Percentiles rank a stretch among this genome's conserved stretches.
Evolutionary conservation across 352 stramenopile genomes (phyloP).

Genomic region (Pythium aristosporum): DNA sequence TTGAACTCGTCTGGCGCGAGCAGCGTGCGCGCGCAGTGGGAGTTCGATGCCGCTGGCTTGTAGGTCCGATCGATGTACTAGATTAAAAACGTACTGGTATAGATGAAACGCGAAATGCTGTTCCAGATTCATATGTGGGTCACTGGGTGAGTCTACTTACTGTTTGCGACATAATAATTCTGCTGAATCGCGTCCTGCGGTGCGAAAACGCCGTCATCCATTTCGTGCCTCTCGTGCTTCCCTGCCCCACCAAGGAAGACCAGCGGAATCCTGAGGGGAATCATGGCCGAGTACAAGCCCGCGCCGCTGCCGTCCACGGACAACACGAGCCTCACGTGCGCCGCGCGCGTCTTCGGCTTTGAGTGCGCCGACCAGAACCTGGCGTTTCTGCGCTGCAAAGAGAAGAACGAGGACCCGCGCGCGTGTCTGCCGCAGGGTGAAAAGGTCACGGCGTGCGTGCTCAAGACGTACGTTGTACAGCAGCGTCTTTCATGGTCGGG

Average conservation of each 20-base stretch:
- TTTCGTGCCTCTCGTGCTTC: conserved; percentile 24
- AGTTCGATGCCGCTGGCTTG: conserved; percentile 56
- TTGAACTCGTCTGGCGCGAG: conserved; percentile 60
- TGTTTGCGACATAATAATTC: conserved; percentile 18
- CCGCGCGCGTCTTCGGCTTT: conserved; percentile 75
- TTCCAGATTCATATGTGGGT: neutral
- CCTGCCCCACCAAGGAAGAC: conserved; percentile 14
- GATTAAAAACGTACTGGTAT: conserved; percentile 16
- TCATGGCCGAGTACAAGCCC: conserved; percentile 51
- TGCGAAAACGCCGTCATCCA: conserved; percentile 9
- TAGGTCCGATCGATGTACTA: conserved; percentile 23
- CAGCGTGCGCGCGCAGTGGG: conserved; percentile 81
- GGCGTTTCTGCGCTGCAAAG: conserved; percentile 86
- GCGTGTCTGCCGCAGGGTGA: conserved; percentile 83
- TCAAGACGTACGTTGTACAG: conserved; percentile 74
- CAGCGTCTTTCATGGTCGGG: neutral
- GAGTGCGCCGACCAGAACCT: conserved; percentile 85
- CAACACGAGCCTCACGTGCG: conserved; percentile 87
- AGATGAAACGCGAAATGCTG: neutral
- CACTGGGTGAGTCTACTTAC: neutral
- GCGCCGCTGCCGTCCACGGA: conserved; percentile 74
- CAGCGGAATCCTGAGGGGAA: conserved; percentile 20
- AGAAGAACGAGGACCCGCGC: conserved; percentile 75
- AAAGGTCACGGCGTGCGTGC: conserved; percentile 84
- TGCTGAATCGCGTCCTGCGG: neutral